Evolutionary conservation across 1,284 basidiomycete species (phyloP), one percentile per base, ranked within the genome.

Genomic region (Irpex sp.): DNA sequence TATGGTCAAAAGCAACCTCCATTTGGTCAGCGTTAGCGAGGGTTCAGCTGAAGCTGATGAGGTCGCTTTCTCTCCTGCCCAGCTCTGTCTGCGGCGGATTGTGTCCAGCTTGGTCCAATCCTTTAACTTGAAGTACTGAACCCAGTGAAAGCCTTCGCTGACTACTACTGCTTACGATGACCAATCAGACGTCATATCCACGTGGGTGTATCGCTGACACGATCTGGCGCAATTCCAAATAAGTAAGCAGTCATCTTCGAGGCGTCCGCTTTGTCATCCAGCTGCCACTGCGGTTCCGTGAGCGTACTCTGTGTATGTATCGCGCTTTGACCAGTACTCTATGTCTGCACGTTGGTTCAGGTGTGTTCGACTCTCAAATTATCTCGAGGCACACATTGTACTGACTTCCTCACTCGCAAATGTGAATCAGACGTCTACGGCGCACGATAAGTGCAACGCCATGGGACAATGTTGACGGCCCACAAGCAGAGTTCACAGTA

Each of bases 401-500:
- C 17, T 50, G n/a, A 50, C 3, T n/a, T 11, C 9, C 43, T 46
- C 49, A 50, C 49, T 50, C 49, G 17, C 11, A 50, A 50, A 43
- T 15, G 15, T 43, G 39, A 15, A 15, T 51, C 31, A 55, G 53
- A 55, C 19, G 53, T 6, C n/a, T 55, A 6, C 53, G 53, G 2
- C 26, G 53, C 15, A 17, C 19, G 13, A 26, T 55, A 33, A 26
- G 53, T 55, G 53, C 53, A 17, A 55, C 53, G 11, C 53, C 53
- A 2, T 55, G 53, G 53, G 53, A 55, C 53, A 55, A 55, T 35
- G 9, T 51, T 9, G 19, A 36, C 58, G 58, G 58, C 19, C 9
- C 26, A 4, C 58, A 47, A 33, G 56, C 61, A 33, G 61, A 61
- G 49, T 61, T 61, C 35, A 61, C 61, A n/a, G 61, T 61, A 15